Base-by-base conservation (phyloP, 2,329 filamentous ascomycete species). In the Monilinia polystroma region DNA sequence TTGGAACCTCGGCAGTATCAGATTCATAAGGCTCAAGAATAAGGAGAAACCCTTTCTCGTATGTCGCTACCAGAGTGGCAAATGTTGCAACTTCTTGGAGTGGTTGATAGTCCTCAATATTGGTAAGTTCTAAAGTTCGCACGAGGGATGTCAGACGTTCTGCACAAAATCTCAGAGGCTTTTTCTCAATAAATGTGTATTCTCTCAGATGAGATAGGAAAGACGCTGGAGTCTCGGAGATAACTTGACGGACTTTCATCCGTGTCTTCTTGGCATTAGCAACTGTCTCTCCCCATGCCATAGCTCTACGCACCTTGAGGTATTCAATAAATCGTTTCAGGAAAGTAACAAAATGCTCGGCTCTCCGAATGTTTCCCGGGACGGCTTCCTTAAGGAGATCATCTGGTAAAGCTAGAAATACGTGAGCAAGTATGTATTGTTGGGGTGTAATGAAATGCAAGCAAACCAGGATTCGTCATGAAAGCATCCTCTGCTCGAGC, bases 1-100 rank as follows among this genome's bases (percentile, higher is more conserved):
- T 99, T 0, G 95, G 93, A 0, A 99, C 93, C 63, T 95, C 95
- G 35, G 95, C 94, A 18, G 91, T 93, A 72, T 97, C 94, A 0
- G 93, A 96, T 79, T 99, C 95, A 75, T 91, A 99, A 0, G 95
- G 96, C 75, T 99, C 95, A n/a, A 98, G 83, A 58, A 99, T 99
- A 43, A 99, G 85, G 7, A 97, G 82, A 73, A 99, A 99, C 0
- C 95, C 95, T 70, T 93, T 97, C 72, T 99, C 95, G 75, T 99
- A 99, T 0, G 95, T 99, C 45, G 95, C 92, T 29, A 96, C 92
- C 0, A 99, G 84, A 0, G 95, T 99, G 12, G 95, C 95, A 78
- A 99, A 99, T 0, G 93, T 97, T 26, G 96, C 96, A 10, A 99
- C 94, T 80, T 99, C 94, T 80, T 99, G 95, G 0, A 99, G 83